These are phyloP conservation scores for Pestalotiopsis sp. DNA, from an alignment of 2,329 filamentous ascomycete genomes.

Conservation along the genomic window DNA sequence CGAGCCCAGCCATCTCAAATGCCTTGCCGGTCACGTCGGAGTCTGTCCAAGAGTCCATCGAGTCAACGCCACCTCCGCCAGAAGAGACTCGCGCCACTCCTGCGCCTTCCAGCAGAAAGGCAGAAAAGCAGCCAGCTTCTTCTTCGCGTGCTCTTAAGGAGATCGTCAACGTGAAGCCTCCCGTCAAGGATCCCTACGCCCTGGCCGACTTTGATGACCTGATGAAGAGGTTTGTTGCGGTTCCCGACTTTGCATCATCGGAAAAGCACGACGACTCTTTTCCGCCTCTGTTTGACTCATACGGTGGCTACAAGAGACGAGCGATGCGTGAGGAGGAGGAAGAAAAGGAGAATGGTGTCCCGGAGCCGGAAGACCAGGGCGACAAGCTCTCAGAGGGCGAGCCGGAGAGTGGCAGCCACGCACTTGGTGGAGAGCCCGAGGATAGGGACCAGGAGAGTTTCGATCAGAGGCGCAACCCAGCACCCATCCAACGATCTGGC, in stretches of 20 bases:
- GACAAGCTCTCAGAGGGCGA: conserved; percentile 67
- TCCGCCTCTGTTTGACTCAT: conserved; percentile 81
- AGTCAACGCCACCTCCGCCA: conserved; percentile 22
- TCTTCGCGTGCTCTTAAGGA: conserved; percentile 16
- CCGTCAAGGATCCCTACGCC: conserved; percentile 11
- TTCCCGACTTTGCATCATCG: conserved; percentile 30
- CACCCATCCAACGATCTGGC: conserved; percentile 71
- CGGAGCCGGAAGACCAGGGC: conserved; percentile 50
- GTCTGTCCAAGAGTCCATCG: conserved; percentile 45
- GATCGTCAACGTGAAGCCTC: conserved; percentile 16
- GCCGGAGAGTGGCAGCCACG: conserved; percentile 79
- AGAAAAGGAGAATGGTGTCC: conserved; percentile 44
- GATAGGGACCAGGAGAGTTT: conserved; percentile 64
- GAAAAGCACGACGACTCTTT: conserved; percentile 38
- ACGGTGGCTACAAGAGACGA: conserved; percentile 80
- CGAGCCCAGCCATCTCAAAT: conserved; percentile 76
- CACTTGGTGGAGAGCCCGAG: conserved; percentile 91
- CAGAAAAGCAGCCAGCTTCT: conserved; percentile 27
- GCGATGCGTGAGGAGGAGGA: conserved; percentile 73
- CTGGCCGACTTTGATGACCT: conserved; percentile 26
- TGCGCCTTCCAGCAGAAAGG: conserved; percentile 25
- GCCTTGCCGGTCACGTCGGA: conserved; percentile 58
- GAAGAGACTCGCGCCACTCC: conserved; percentile 32
- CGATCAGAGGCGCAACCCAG: conserved; percentile 64
- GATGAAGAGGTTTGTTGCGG: conserved; percentile 25